Percentiles rank a stretch among this genome's conserved stretches.
Evolutionary conservation across 257 asterid species (phyloP).

Genomic region (Fraxinus pennsylvanica): DNA sequence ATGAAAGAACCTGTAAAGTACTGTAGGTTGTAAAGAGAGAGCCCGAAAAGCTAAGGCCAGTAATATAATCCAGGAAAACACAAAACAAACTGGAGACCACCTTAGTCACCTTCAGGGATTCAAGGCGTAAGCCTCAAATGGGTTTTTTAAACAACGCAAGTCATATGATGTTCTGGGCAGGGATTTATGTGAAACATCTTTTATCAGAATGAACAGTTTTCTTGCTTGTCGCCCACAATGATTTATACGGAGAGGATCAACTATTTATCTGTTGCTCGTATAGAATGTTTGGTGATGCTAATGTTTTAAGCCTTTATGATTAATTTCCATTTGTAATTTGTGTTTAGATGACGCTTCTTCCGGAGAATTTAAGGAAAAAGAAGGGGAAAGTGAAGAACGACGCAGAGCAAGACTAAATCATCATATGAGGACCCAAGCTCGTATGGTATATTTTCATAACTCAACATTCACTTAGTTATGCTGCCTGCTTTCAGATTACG

Average conservation of each 20-base stretch:
- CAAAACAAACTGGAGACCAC: not conserved
- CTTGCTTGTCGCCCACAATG: constrained; percentile 5
- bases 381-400: constrained; percentile 79
- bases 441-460: constrained; percentile 59
- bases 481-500: constrained; percentile 6
- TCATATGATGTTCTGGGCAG: not conserved
- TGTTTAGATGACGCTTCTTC: constrained; percentile 66
- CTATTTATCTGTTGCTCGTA: constrained; percentile 2
- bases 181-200: not conserved
- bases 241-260: constrained; percentile 1
- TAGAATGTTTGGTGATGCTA: not conserved
- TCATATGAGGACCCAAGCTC: constrained; percentile 60
- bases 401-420: constrained; percentile 72
- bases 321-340: constrained; percentile 19
- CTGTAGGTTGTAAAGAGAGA: not conserved
- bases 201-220: not conserved
- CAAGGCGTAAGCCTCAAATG: not conserved
- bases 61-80: not conserved
- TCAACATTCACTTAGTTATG: not conserved
- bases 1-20: not conserved
- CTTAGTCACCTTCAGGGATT: not conserved
- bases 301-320: not conserved
- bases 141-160: not conserved
- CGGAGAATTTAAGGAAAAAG: constrained; percentile 68
- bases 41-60: not conserved